Evolutionary conservation across 2,329 filamentous ascomycete species (phyloP).

Genomic region (Penicillium sp.): DNA sequence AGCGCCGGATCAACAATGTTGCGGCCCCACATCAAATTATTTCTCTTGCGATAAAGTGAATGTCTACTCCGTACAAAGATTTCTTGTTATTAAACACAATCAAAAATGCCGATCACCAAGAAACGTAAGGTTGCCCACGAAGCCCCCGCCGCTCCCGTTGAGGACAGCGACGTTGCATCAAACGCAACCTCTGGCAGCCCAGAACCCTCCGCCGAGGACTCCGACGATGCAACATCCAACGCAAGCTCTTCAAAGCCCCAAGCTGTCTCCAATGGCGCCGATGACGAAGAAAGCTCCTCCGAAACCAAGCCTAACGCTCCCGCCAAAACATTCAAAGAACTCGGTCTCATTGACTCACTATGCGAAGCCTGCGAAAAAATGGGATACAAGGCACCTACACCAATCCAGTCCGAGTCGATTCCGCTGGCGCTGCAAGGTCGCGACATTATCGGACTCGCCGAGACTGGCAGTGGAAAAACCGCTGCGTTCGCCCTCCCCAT

Average conservation of each 20-base stretch:
- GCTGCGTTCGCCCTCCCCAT: conserved; percentile 93
- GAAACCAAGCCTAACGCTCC: conserved; percentile 4
- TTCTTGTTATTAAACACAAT: conserved; percentile 10
- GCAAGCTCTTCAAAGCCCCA: neutral
- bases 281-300: conserved; percentile 6
- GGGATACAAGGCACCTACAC: conserved; percentile 79
- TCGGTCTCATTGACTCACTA: conserved; percentile 77
- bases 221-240: conserved; percentile 9
- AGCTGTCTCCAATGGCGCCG: conserved; percentile 8
- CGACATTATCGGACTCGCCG: conserved; percentile 88
- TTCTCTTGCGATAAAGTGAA: conserved; percentile 19
- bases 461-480: conserved; percentile 95
- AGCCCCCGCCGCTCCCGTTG: conserved; percentile 12
- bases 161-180: conserved; percentile 13
- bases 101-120: conserved; percentile 39
- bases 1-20: conserved; percentile 38
- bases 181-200: conserved; percentile 25
- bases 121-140: conserved; percentile 39
- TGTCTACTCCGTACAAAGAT: neutral
- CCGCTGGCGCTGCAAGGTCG: conserved; percentile 73
- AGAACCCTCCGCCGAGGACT: conserved; percentile 10
- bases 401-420: conserved; percentile 83
- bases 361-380: conserved; percentile 82
- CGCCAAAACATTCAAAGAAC: conserved; percentile 51
- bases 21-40: conserved; percentile 36